A percentile compares a stretch with the other conserved stretches of the same genome.
phyloP scores from a whole-genome alignment of 495 filamentous ascomycete genomes.

The Xylaria longipes region DNA sequence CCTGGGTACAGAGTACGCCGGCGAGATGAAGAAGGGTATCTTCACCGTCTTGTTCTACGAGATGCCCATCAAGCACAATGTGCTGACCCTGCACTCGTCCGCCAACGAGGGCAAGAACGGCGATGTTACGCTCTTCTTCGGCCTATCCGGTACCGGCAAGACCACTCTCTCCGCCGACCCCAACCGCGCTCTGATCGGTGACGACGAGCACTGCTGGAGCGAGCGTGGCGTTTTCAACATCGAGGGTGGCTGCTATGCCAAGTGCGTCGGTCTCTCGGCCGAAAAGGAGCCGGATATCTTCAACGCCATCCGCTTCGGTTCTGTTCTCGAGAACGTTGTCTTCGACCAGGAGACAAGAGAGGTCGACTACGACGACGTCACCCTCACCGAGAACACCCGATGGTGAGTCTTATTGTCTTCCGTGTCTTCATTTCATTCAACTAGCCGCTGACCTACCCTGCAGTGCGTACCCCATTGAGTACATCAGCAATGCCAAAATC shows the following conservation, averaged over 20 bases:
- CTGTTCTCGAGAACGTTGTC: constrained; percentile 97
- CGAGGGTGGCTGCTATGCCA: constrained; percentile 99
- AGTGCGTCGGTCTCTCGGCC: constrained; percentile 95
- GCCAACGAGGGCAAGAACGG: constrained; percentile 88
- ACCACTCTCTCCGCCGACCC: constrained; percentile 96
- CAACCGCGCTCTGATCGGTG: constrained; percentile 94
- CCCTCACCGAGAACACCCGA: constrained; percentile 96
- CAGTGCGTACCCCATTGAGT: constrained; percentile 96
- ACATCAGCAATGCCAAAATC: constrained; percentile 98
- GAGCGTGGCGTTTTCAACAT: constrained; percentile 99
- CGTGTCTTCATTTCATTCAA: background rate
- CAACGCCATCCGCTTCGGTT: constrained; percentile 94
- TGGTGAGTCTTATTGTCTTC: constrained; percentile 54
- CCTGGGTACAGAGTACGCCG: constrained; percentile 97
- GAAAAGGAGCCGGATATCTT: constrained; percentile 99
- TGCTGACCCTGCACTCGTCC: constrained; percentile 94
- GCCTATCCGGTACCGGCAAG: constrained; percentile 97
- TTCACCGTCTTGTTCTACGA: constrained; percentile 99
- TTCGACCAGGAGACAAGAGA: constrained; percentile 88
- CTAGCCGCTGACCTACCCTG: constrained; percentile 16
- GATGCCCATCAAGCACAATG: constrained; percentile 99
- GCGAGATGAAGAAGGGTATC: constrained; percentile 99
- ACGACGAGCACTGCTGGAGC: constrained; percentile 99
- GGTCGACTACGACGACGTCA: constrained; percentile 94
- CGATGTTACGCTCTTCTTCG: constrained; percentile 98